A percentile compares a stretch with the other conserved stretches of the same genome.
Evolutionary conservation across 1,284 basidiomycete species (phyloP).

Genomic region (Gomphus bonarii): DNA sequence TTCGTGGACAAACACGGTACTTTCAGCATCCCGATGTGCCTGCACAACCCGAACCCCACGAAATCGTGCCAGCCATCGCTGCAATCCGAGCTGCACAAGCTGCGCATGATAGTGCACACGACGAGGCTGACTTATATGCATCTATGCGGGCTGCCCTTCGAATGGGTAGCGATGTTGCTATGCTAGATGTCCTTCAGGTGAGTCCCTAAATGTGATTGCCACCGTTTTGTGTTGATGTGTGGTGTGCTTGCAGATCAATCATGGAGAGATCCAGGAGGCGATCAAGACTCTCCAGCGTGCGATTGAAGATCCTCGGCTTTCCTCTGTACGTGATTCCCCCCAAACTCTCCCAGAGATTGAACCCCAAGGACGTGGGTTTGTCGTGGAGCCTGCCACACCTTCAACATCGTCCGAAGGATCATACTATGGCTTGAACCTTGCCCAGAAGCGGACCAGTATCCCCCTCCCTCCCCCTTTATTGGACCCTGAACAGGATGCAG

Average conservation of each 20-base stretch:
- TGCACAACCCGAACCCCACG: conserved; percentile 1
- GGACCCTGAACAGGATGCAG: conserved; percentile 6
- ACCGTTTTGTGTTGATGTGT: not conserved
- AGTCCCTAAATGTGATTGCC: conserved; percentile 13
- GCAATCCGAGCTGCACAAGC: conserved; percentile 31
- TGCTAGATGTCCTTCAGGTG: conserved; percentile 41
- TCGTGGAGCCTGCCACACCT: conserved; percentile 14
- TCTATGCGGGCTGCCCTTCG: conserved; percentile 49
- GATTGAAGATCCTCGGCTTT: conserved; percentile 30
- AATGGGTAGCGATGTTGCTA: conserved; percentile 49
- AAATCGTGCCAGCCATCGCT: conserved; percentile 18
- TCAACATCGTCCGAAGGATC: conserved; percentile 14
- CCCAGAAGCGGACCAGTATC: conserved; percentile 10
- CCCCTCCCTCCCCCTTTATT: not conserved
- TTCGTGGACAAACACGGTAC: conserved; percentile 29
- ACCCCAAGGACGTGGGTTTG: not conserved
- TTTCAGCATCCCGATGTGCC: not conserved
- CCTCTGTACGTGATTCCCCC: not conserved
- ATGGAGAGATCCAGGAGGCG: conserved; percentile 68
- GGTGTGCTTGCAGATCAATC: conserved; percentile 31
- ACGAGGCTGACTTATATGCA: conserved; percentile 45
- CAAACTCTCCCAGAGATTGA: not conserved
- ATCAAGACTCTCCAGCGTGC: conserved; percentile 68
- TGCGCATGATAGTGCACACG: conserved; percentile 38
- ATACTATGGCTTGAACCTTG: conserved; percentile 7